phyloP scores from a whole-genome alignment of 805 yeast genomes.

The Candida sithepensis region DNA sequence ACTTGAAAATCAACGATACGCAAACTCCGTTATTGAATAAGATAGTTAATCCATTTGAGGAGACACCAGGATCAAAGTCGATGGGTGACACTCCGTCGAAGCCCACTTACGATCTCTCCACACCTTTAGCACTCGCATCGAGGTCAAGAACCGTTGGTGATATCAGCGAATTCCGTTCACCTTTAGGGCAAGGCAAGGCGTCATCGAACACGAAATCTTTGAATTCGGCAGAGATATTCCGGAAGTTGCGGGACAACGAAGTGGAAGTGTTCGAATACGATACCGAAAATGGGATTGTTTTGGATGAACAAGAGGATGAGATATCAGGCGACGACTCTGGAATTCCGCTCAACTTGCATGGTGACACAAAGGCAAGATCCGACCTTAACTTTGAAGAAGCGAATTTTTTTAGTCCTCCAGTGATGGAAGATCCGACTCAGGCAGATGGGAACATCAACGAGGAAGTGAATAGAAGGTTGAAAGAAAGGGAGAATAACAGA shows the following conservation, averaged over 20 bases:
- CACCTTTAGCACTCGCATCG: conserved; percentile 3
- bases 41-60: conserved; percentile 37
- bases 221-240: conserved; percentile 23
- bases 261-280: conserved; percentile 23
- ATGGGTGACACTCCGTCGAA: conserved; percentile 9
- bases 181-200: neutral
- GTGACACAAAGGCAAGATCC: conserved; percentile 1
- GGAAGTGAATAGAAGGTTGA: conserved; percentile 12
- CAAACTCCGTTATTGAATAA: conserved; percentile 28
- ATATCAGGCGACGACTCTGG: conserved; percentile 21
- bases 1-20: conserved; percentile 11
- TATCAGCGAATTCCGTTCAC: neutral
- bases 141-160: neutral
- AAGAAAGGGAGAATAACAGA: neutral
- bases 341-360: conserved; percentile 20
- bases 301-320: conserved; percentile 17
- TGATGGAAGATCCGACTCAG: conserved; percentile 16
- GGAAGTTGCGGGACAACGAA: conserved; percentile 19
- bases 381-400: neutral
- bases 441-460: conserved; percentile 20
- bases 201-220: neutral
- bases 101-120: neutral
- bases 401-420: conserved; percentile 2
- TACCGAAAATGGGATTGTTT: conserved; percentile 24
- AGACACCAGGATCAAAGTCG: conserved; percentile 22